phyloP scores from a whole-genome alignment of 2,329 filamentous ascomycete species.

The Fonsecaea pedrosoi region DNA sequence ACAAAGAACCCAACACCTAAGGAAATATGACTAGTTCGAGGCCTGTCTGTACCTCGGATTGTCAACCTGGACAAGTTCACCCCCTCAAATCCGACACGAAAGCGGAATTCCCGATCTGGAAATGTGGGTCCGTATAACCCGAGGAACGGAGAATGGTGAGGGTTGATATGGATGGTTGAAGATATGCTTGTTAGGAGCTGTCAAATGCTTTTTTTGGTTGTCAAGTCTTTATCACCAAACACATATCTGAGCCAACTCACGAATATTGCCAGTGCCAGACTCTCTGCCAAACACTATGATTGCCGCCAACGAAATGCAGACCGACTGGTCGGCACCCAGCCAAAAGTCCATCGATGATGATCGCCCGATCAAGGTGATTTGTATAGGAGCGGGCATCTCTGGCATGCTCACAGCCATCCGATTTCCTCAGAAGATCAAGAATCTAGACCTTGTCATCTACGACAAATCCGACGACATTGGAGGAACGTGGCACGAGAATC shows the following conservation, averaged over 20 bases:
- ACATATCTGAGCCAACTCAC: background rate
- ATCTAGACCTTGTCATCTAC: conserved; percentile 50
- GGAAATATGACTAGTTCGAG: conserved; percentile 1
- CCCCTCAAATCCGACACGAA: background rate
- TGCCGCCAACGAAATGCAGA: conserved; percentile 1
- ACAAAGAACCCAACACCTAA: background rate
- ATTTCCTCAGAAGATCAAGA: conserved; percentile 10
- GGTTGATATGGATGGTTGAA: background rate
- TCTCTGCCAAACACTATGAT: background rate
- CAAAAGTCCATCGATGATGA: background rate
- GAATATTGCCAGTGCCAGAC: background rate
- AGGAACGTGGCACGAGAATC: conserved; percentile 52
- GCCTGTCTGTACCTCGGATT: background rate
- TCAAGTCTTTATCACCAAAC: background rate
- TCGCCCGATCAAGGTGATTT: conserved; percentile 15
- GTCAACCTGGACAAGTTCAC: background rate
- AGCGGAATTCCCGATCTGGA: background rate
- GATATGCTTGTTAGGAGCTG: background rate
- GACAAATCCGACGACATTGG: conserved; percentile 51
- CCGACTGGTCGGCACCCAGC: background rate
- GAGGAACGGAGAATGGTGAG: conserved; percentile 1
- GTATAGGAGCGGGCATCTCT: conserved; percentile 50
- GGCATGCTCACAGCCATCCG: conserved; percentile 49
- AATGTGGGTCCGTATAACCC: background rate
- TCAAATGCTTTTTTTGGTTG: background rate